A percentile compares a stretch with the other conserved stretches of the same genome.
phyloP scores from a whole-genome alignment of 2,329 filamentous ascomycete species.

The Exophiala spinifera region DNA sequence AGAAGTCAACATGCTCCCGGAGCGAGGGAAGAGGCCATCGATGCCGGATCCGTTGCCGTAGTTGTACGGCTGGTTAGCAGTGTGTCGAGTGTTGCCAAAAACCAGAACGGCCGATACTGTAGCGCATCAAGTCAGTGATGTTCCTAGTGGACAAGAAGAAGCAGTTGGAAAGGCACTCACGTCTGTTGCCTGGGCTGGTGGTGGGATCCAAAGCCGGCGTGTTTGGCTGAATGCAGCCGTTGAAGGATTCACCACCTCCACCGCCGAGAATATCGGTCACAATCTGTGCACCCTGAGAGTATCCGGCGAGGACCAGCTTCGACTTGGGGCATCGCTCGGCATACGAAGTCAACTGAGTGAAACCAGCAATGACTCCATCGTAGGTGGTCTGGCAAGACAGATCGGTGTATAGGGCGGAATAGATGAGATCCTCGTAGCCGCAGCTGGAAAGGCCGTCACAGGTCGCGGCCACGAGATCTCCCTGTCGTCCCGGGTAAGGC shows the following conservation, averaged over 20 bases:
- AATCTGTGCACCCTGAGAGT: conserved; percentile 34
- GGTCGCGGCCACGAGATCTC: conserved; percentile 4
- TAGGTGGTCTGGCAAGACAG: conserved; percentile 4
- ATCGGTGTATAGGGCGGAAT: conserved; percentile 1
- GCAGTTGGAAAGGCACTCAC: neutral
- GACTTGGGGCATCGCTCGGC: conserved; percentile 27
- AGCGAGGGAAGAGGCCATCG: conserved; percentile 7
- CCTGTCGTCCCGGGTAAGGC: conserved; percentile 15
- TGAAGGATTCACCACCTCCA: conserved; percentile 20
- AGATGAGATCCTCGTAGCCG: conserved; percentile 14
- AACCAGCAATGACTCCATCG: neutral
- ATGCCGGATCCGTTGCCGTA: neutral
- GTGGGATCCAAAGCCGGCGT: neutral
- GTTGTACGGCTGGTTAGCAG: conserved; percentile 10
- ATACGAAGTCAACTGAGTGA: conserved; percentile 7
- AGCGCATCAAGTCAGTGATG: neutral
- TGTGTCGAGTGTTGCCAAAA: conserved; percentile 8
- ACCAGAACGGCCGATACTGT: conserved; percentile 6
- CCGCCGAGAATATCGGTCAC: conserved; percentile 32
- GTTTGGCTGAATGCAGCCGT: neutral
- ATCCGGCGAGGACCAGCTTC: conserved; percentile 33
- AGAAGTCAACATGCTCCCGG: neutral
- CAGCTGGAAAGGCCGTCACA: conserved; percentile 9
- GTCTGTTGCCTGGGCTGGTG: conserved; percentile 4
- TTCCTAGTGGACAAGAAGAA: neutral